These are phyloP conservation scores for Arthrobotrys pseudoclavata DNA, from an alignment of 2,329 filamentous ascomycete genomes.

Conservation along the genomic window DNA sequence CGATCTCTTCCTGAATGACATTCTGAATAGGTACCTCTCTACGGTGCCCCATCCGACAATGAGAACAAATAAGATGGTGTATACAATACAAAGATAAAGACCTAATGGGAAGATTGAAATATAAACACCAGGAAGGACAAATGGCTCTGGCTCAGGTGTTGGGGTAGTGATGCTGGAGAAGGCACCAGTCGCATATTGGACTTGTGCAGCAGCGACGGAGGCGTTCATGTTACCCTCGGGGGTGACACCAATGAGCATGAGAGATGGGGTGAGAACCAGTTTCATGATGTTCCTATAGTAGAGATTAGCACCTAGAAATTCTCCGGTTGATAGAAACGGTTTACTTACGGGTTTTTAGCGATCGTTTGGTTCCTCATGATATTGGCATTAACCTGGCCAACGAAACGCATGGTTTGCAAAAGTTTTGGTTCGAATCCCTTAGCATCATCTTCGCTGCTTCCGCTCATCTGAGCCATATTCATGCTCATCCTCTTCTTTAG, in stretches of 20 bases:
- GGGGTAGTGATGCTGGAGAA: conserved; percentile 72
- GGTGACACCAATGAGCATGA: conserved; percentile 75
- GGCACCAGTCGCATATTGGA: conserved; percentile 78
- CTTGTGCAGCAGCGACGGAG: conserved; percentile 78
- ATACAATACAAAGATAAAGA: conserved; percentile 75
- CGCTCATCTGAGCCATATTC: conserved; percentile 63
- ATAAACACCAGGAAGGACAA: conserved; percentile 77
- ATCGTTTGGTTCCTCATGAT: conserved; percentile 68
- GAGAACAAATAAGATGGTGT: conserved; percentile 72
- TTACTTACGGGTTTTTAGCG: conserved; percentile 50
- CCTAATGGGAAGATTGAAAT: conserved; percentile 79
- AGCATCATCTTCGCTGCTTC: conserved; percentile 59
- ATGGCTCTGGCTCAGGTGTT: conserved; percentile 70
- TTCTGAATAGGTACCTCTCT: conserved; percentile 76
- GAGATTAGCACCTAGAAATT: neutral
- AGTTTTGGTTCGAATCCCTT: conserved; percentile 62
- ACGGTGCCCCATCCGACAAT: conserved; percentile 77
- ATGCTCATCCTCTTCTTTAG: conserved; percentile 64
- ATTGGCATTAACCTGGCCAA: conserved; percentile 76
- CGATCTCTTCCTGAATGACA: conserved; percentile 73
- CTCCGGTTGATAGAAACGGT: neutral
- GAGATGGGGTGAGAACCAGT: conserved; percentile 73
- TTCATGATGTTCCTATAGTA: conserved; percentile 49
- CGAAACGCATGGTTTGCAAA: conserved; percentile 76
- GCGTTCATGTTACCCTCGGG: conserved; percentile 72